A percentile compares a stretch with the other conserved stretches of the same genome.
Evolutionary conservation across 306 rosid genomes (phyloP).

Genomic region (Citrullus amarus): DNA sequence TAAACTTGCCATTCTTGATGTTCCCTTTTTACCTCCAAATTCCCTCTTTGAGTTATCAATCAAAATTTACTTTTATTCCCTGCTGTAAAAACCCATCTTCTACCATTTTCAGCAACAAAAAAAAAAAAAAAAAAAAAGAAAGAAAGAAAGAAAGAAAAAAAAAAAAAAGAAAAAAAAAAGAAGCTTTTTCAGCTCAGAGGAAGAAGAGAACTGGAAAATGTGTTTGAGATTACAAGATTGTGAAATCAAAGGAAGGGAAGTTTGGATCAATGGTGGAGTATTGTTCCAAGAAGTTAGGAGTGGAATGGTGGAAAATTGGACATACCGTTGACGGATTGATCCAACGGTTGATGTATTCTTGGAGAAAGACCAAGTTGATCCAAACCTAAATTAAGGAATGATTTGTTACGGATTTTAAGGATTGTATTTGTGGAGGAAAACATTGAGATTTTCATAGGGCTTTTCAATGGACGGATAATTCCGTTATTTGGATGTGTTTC

Average conservation of each 20-base stretch:
- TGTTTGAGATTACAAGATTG: constrained; percentile 4
- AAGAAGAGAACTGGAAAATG: not conserved
- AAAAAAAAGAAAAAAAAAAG: not conserved
- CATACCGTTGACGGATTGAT: not conserved
- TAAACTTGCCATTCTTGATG: constrained; percentile 36
- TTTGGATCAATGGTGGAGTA: not conserved
- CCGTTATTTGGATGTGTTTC: not conserved
- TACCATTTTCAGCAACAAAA: not conserved
- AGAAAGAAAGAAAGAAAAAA: not conserved
- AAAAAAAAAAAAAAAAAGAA: not conserved
- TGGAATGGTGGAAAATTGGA: not conserved
- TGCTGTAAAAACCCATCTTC: not conserved
- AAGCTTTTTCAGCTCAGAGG: not conserved
- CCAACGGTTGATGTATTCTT: not conserved
- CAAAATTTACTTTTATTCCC: not conserved
- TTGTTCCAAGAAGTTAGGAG: constrained; percentile 3
- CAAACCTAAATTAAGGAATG: constrained; percentile 12
- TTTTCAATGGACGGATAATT: not conserved
- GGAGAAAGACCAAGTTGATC: constrained; percentile 35
- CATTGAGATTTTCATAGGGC: not conserved
- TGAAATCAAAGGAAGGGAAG: not conserved
- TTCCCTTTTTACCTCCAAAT: not conserved
- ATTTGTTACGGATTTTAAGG: constrained; percentile 30
- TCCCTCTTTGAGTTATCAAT: not conserved
- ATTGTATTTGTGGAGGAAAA: constrained; percentile 21